phyloP scores from a whole-genome alignment of 1,284 basidiomycete genomes.

The Ceratobasidium sp. region DNA sequence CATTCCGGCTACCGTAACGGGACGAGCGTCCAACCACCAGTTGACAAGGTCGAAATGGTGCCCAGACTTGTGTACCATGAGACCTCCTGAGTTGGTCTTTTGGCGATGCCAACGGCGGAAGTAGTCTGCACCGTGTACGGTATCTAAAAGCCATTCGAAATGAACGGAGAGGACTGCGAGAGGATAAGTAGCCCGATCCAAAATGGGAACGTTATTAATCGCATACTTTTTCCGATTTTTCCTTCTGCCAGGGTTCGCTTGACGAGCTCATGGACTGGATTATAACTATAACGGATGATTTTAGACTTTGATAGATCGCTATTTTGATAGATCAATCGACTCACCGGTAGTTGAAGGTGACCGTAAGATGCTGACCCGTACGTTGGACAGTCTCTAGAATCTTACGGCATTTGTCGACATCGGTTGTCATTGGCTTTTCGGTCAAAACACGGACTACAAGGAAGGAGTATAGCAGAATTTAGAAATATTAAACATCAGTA shows the following conservation, averaged over 20 bases:
- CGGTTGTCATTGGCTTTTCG: slow-evolving; percentile 71
- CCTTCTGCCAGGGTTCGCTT: slow-evolving; percentile 66
- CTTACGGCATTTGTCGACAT: slow-evolving; percentile 64
- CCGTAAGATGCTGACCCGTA: slow-evolving; percentile 62
- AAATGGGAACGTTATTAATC: neutral
- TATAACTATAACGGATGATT: slow-evolving; percentile 60
- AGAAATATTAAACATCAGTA: neutral
- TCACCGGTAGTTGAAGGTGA: slow-evolving; percentile 64
- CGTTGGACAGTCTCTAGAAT: slow-evolving; percentile 64
- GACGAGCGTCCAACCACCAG: slow-evolving; percentile 69
- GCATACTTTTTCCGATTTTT: slow-evolving; percentile 63
- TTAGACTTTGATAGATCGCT: neutral
- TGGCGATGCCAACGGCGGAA: slow-evolving; percentile 69
- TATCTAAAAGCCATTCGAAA: slow-evolving; percentile 68
- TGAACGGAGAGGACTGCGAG: slow-evolving; percentile 65
- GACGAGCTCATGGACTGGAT: slow-evolving; percentile 69
- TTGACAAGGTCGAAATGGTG: slow-evolving; percentile 69
- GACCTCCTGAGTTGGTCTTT: slow-evolving; percentile 66
- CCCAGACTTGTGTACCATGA: slow-evolving; percentile 69
- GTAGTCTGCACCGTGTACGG: slow-evolving; percentile 70
- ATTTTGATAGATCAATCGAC: slow-evolving; percentile 24
- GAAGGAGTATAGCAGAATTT: slow-evolving; percentile 18
- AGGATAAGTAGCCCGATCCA: neutral
- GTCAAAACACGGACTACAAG: slow-evolving; percentile 62
- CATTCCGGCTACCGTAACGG: slow-evolving; percentile 66